Evolutionary conservation across 1,284 basidiomycete genomes (phyloP).

Genomic region (Irpex rosettiformis): DNA sequence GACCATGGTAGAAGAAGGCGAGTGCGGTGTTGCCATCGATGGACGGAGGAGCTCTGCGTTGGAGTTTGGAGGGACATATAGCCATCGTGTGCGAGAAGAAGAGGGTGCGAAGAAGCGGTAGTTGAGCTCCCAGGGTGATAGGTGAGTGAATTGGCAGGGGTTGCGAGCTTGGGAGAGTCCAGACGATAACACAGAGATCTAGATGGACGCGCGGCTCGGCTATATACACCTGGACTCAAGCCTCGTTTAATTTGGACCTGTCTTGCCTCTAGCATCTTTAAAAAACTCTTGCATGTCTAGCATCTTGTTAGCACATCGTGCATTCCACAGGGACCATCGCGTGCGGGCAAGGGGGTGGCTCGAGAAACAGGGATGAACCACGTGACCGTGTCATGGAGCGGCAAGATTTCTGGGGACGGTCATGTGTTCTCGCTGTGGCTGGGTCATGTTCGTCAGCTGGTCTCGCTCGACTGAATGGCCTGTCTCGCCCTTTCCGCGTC

Average conservation of each 20-base stretch:
- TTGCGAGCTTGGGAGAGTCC: neutral
- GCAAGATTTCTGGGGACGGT: conserved; percentile 5
- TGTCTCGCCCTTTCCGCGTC: conserved; percentile 7
- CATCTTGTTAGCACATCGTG: too few species aligned
- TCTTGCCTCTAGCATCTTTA: neutral
- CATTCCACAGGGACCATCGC: too few species aligned
- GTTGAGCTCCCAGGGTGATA: neutral
- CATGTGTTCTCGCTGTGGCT: conserved; percentile 12
- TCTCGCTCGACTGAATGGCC: conserved; percentile 5
- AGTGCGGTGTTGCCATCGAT: conserved; percentile 13
- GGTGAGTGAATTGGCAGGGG: neutral
- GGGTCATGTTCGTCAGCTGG: conserved; percentile 12
- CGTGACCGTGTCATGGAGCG: conserved; percentile 7
- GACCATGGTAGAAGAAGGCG: conserved; percentile 19
- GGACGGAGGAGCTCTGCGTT: conserved; percentile 20
- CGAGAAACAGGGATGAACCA: neutral
- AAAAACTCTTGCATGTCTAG: neutral
- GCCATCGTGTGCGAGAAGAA: conserved; percentile 8
- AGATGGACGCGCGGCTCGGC: neutral
- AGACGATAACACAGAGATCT: neutral
- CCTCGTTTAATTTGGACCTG: neutral
- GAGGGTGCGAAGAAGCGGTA: neutral
- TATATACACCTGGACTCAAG: neutral
- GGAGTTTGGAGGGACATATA: conserved; percentile 26
- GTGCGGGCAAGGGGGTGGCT: neutral